These are phyloP conservation scores for Biancaea sappan DNA, from an alignment of 306 rosid species.

Conservation along the genomic window DNA sequence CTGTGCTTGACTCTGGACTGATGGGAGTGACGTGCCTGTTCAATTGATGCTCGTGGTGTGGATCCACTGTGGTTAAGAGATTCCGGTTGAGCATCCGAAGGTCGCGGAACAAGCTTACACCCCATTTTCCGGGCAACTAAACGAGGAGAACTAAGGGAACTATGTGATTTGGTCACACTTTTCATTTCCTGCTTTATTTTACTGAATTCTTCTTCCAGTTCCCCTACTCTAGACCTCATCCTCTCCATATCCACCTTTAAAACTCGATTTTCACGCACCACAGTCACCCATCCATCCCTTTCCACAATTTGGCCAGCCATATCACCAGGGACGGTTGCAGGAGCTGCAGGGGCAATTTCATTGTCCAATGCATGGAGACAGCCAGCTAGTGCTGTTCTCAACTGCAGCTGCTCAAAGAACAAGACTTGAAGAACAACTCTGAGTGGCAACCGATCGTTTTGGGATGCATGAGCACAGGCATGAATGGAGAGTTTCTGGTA, in stretches of 20 bases:
- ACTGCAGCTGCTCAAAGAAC: constrained; percentile 91
- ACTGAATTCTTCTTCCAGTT: constrained; percentile 79
- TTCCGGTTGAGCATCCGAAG: constrained; percentile 77
- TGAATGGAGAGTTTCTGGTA: constrained; percentile 85
- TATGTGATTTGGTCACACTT: constrained; percentile 66
- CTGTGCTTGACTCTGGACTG: constrained; percentile 48
- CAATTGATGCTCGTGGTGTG: constrained; percentile 66
- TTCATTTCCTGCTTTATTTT: constrained; percentile 92
- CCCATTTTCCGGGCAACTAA: constrained; percentile 61
- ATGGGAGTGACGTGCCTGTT: constrained; percentile 50
- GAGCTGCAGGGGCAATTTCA: constrained; percentile 68
- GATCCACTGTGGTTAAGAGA: constrained; percentile 50
- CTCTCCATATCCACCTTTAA: constrained; percentile 83
- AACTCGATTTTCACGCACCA: constrained; percentile 83
- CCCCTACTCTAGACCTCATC: constrained; percentile 86
- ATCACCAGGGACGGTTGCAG: constrained; percentile 34
- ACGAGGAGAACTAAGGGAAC: constrained; percentile 69
- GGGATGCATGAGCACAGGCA: constrained; percentile 95
- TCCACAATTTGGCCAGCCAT: constrained; percentile 64
- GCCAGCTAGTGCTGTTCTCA: constrained; percentile 80
- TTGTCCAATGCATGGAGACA: constrained; percentile 69
- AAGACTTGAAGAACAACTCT: constrained; percentile 92
- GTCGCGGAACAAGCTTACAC: constrained; percentile 72
- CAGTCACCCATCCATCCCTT: constrained; percentile 90
- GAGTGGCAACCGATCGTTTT: constrained; percentile 85